These are phyloP conservation scores for Parastagonospora avenae DNA, from an alignment of 2,329 filamentous ascomycete species.

Conservation along the genomic window DNA sequence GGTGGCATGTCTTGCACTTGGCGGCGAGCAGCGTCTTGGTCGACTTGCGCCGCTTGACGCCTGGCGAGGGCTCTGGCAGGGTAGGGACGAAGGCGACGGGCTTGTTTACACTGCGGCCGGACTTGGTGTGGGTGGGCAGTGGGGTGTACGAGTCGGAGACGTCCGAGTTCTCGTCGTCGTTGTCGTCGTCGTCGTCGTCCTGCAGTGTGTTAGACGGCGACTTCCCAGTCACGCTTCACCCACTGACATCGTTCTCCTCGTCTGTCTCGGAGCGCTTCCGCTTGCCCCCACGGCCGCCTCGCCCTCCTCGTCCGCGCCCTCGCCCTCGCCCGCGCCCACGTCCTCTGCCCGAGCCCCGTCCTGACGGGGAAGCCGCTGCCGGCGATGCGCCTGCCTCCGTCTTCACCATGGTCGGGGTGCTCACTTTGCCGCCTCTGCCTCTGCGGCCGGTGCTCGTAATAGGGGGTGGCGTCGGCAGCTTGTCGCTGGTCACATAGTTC, in stretches of 20 bases:
- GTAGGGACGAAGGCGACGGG: conserved; percentile 67
- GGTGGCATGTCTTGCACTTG: conserved; percentile 73
- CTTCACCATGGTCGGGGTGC: conserved; percentile 40
- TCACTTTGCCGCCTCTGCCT: conserved; percentile 41
- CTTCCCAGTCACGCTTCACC: conserved; percentile 1
- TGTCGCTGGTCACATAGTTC: conserved; percentile 53
- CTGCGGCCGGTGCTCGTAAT: conserved; percentile 34
- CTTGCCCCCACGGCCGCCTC: conserved; percentile 46
- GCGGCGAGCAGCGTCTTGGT: conserved; percentile 57
- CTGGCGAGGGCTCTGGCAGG: conserved; percentile 54
- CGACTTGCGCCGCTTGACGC: conserved; percentile 63
- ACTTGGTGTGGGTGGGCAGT: conserved; percentile 72
- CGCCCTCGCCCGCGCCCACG: conserved; percentile 44
- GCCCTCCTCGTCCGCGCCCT: conserved; percentile 35
- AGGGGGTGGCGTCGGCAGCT: conserved; percentile 46
- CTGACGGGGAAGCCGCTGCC: conserved; percentile 23
- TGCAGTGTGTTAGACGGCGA: conserved; percentile 23
- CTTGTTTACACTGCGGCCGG: conserved; percentile 73
- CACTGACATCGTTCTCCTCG: conserved; percentile 43
- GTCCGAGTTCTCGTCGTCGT: conserved; percentile 42
- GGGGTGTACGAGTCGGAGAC: conserved; percentile 56
- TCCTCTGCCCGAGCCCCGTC: conserved; percentile 45
- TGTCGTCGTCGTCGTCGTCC: conserved; percentile 22
- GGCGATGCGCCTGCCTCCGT: conserved; percentile 32
- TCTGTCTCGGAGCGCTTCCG: conserved; percentile 46